phyloP scores from a whole-genome alignment of 495 filamentous ascomycete genomes.

The Penicillium fimorum region DNA sequence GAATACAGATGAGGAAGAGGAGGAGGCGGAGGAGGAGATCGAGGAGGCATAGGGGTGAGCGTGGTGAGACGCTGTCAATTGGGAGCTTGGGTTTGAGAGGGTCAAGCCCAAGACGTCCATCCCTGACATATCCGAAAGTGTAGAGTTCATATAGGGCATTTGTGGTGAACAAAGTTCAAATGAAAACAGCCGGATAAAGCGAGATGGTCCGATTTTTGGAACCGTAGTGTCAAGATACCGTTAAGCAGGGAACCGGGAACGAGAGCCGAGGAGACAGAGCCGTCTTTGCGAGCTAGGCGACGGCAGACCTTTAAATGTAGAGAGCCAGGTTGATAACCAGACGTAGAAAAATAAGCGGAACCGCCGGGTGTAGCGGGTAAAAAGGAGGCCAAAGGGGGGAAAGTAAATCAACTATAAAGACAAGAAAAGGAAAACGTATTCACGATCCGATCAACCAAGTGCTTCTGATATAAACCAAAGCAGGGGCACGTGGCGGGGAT shows the following conservation, averaged over 20 bases:
- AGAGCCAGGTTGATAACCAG: conserved; percentile 36
- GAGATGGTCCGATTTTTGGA: conserved; percentile 34
- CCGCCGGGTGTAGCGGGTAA: conserved; percentile 7
- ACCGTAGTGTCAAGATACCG: conserved; percentile 46
- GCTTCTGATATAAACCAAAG: conserved; percentile 23
- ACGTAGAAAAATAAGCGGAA: conserved; percentile 6
- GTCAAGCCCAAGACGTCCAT: conserved; percentile 52
- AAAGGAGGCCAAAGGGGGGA: conserved; percentile 1
- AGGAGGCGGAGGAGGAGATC: conserved; percentile 71
- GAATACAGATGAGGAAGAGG: conserved; percentile 76
- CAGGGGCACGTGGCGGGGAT: conserved; percentile 12
- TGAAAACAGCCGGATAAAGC: conserved; percentile 15
- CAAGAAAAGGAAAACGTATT: conserved; percentile 12
- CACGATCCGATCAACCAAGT: conserved; percentile 30
- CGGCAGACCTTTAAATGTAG: conserved; percentile 44
- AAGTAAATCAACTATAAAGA: conserved; percentile 3
- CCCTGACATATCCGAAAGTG: conserved; percentile 45
- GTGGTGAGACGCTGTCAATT: conserved; percentile 37
- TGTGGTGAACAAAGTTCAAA: conserved; percentile 2
- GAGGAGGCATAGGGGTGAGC: conserved; percentile 62
- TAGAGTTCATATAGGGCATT: conserved; percentile 25
- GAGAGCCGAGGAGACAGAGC: conserved; percentile 46
- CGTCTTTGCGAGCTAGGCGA: conserved; percentile 47
- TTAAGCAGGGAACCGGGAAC: conserved; percentile 48
- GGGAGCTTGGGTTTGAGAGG: conserved; percentile 40